Evolutionary conservation across 345 rosid genomes (phyloP).

Genomic region (Psidium friedrichsthalianum): DNA sequence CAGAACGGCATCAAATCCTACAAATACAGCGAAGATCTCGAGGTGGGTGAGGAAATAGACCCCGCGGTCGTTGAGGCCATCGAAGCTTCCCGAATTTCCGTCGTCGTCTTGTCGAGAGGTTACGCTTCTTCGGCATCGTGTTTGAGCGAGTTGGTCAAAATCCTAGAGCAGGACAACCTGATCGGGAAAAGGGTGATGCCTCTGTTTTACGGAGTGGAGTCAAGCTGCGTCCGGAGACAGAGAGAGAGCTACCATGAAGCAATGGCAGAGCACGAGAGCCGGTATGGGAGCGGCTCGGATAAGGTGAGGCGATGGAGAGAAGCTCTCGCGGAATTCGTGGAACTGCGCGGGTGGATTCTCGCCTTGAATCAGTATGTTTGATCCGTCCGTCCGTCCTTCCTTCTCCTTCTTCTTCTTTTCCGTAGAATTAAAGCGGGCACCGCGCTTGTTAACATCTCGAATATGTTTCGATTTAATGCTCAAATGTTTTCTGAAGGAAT

Average conservation of each 20-base stretch:
- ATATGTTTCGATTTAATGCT: not conserved
- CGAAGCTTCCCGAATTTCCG: not conserved
- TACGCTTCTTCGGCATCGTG: not conserved
- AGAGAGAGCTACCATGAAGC: not conserved
- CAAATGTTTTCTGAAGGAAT: not conserved
- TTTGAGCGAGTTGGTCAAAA: not conserved
- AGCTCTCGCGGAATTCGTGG: not conserved
- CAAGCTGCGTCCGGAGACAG: not conserved
- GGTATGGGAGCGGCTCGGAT: not conserved
- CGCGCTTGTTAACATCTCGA: not conserved
- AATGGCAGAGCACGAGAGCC: not conserved
- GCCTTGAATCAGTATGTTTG: too few relatives aligned
- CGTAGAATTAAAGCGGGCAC: not conserved
- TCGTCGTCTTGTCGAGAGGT: not conserved
- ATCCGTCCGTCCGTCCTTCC: too few relatives aligned
- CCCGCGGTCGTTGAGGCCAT: not conserved
- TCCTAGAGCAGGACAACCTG: not conserved
- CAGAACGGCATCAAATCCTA: not conserved
- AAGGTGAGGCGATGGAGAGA: not conserved
- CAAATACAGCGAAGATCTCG: not conserved
- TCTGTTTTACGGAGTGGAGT: not conserved
- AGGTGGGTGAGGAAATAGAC: not conserved
- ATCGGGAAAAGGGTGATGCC: not conserved
- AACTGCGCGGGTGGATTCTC: not conserved
- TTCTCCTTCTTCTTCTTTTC: too few relatives aligned